Evolutionary conservation across 352 stramenopile species (phyloP).

Genomic region (Phytopythium montanum): DNA sequence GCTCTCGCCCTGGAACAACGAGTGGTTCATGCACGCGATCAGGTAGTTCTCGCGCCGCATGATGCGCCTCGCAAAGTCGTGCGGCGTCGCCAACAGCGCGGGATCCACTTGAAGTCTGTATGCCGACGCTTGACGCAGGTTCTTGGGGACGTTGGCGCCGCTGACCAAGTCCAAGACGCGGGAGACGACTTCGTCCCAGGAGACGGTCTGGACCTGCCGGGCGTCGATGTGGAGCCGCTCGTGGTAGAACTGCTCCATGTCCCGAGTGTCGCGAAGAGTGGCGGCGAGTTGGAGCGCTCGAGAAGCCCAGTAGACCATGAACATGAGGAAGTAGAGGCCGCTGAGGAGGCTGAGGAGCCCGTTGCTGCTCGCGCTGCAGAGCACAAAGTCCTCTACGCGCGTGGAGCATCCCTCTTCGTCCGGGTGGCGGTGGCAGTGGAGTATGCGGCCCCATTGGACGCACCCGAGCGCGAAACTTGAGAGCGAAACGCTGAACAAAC

Average conservation of each 20-base stretch:
- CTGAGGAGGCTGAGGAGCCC: conserved; percentile 63
- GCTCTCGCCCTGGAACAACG: conserved; percentile 89
- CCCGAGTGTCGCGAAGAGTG: conserved; percentile 81
- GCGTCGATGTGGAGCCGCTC: conserved; percentile 88
- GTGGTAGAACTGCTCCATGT: conserved; percentile 92
- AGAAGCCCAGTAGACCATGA: conserved; percentile 92
- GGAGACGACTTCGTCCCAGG: conserved; percentile 89
- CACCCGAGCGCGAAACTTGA: conserved; percentile 95
- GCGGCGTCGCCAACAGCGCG: conserved; percentile 61
- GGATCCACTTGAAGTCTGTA: conserved; percentile 86
- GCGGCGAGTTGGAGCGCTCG: conserved; percentile 78
- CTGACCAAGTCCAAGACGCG: conserved; percentile 73
- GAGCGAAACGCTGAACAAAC: conserved; percentile 95
- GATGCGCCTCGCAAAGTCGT: conserved; percentile 95
- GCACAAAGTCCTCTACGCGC: conserved; percentile 66
- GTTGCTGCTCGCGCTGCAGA: conserved; percentile 54
- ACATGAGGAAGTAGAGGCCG: conserved; percentile 93
- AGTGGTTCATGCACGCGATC: conserved; percentile 96
- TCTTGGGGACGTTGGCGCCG: conserved; percentile 66
- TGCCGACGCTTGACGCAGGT: conserved; percentile 81
- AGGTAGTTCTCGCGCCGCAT: conserved; percentile 99
- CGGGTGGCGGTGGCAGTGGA: conserved; percentile 66
- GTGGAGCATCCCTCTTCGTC: conserved; percentile 80
- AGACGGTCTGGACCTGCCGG: conserved; percentile 78
- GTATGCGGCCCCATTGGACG: conserved; percentile 93